Evolutionary conservation across 768 basidiomycete species (phyloP).

Genomic region (Phanerochaete carnosa): DNA sequence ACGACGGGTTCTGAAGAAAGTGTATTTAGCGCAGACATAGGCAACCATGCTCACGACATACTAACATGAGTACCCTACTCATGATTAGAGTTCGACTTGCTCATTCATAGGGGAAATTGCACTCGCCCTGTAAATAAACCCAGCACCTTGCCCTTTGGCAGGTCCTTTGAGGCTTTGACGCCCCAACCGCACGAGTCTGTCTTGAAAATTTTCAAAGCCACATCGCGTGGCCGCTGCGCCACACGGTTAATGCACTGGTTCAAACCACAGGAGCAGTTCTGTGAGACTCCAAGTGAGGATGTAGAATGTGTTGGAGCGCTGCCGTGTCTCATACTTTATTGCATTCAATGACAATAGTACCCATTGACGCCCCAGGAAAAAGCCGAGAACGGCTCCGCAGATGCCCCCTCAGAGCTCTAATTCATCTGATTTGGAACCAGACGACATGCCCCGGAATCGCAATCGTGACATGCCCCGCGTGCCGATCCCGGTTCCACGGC

Average conservation of each 20-base stretch:
- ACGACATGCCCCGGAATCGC: too few species aligned
- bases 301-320: neutral
- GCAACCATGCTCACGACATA: neutral
- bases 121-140: slow-evolving; percentile 68
- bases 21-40: neutral
- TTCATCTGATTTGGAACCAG: too few species aligned
- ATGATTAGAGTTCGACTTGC: neutral
- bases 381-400: too few species aligned
- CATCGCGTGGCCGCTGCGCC: slow-evolving; percentile 52
- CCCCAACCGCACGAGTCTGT: slow-evolving; percentile 64
- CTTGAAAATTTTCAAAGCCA: slow-evolving; percentile 65
- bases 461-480: too few species aligned
- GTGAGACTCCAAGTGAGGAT: neutral
- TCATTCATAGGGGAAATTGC: slow-evolving; percentile 6
- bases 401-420: neutral
- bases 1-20: slow-evolving; percentile 38
- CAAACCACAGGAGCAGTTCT: slow-evolving; percentile 43
- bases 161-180: slow-evolving; percentile 40
- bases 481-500: too few species aligned
- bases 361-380: slow-evolving; percentile 18
- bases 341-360: slow-evolving; percentile 61
- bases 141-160: slow-evolving; percentile 55
- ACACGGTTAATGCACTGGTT: slow-evolving; percentile 56
- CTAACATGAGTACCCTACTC: slow-evolving; percentile 45
- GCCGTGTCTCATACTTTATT: slow-evolving; percentile 42